Base-by-base conservation (phyloP, 345 rosid genomes). In the Excoecaria cochinchinensis region DNA sequence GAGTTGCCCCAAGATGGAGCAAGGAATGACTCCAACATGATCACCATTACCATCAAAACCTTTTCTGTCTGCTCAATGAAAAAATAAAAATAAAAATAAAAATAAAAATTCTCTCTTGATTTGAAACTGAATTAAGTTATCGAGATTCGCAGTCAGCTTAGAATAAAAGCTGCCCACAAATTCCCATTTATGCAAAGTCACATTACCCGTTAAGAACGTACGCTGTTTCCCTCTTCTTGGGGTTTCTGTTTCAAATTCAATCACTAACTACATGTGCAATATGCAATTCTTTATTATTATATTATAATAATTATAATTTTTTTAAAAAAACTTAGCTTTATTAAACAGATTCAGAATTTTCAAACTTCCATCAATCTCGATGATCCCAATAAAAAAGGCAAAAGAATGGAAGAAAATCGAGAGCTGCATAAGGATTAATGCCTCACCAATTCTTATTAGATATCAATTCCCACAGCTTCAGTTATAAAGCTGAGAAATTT, bases 131-230 rank as follows among this genome's bases (percentile, higher is more conserved):
- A 69, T 64, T 67, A 81, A 79, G 89, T 78, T 75, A 80, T 83
- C 73, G 81, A 89, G 92, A 86, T 89, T 86, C 90, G 76, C 74
- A 65, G 78, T 74, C 78, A 69, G 81, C 81, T 82, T 81, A 74
- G 70, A 74, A 69, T 6, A 74, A 85, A 82, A 82, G 81, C 80
- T 12, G 56, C 5, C 70, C 47, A 63, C 70, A 31, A 31, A 17
- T 15, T 15, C 47, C 59, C 10, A 62, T 10, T 31, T 14, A 61
- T 8, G 22, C 40, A 17, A 44, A 15, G 67, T 42, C 31, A 56
- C 60, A 42, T n/a, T 44, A 31, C 42, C 74, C 68, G 68, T 52
- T 61, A 55, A 71, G 69, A 44, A 69, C 82, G 75, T 53, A 63
- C 79, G 51, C 10, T 66, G 76, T 62, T 82, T 74, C 82, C 84